A percentile compares a stretch with the other conserved stretches of the same genome.
Conservation (phyloP, 2,329 filamentous ascomycete species). For the Xylaria hypoxylon region DNA sequence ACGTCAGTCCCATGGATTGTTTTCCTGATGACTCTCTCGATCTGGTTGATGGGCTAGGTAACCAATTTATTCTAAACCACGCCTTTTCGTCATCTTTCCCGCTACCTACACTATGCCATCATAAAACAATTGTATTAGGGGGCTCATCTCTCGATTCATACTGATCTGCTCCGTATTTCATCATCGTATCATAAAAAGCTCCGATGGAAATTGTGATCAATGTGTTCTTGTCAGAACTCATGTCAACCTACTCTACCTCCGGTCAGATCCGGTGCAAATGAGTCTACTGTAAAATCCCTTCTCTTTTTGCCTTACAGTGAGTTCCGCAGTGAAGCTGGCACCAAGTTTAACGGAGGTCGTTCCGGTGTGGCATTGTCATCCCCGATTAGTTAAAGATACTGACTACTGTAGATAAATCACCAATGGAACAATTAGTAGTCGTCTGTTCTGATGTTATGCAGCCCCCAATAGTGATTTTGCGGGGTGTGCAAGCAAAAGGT, state of each 20-base stretch:
- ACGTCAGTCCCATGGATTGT: conserved; percentile 23
- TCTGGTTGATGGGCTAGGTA: conserved; percentile 33
- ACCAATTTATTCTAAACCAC: conserved; percentile 27
- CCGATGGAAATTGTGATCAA: not conserved
- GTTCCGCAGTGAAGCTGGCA: no score
- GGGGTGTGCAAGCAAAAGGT: conserved; percentile 3
- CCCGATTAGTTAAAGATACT: not conserved
- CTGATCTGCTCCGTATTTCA: conserved; percentile 7
- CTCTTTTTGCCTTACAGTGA: not conserved
- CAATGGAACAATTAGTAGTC: not conserved
- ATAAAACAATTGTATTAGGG: conserved; percentile 25
- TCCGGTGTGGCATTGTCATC: not conserved
- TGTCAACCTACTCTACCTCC: not conserved
- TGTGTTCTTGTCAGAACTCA: not conserved
- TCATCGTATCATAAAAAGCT: conserved; percentile 1
- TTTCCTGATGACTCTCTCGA: conserved; percentile 22
- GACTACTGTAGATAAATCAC: no score
- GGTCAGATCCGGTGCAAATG: no score
- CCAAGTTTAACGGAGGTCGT: no score
- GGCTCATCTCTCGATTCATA: conserved; percentile 34
- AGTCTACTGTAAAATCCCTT: not conserved
- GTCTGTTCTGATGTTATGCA: not conserved
- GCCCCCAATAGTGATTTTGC: conserved; percentile 2
- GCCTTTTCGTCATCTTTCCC: conserved; percentile 34
- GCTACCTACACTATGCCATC: conserved; percentile 23